Conservation (phyloP, 371 early-diverging fungal species). For the Funneliformis caledonium region DNA sequence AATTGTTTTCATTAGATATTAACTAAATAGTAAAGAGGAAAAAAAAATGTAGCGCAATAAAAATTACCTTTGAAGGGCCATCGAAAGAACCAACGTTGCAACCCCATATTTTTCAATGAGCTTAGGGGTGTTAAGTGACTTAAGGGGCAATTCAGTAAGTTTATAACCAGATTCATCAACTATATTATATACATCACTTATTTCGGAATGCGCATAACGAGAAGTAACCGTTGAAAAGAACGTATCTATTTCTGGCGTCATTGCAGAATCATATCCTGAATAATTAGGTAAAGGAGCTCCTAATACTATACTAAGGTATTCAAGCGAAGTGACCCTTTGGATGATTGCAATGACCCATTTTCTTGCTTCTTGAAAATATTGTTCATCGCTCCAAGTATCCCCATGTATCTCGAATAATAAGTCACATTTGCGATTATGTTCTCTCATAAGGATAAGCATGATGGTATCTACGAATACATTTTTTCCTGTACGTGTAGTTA, state of each 20-base stretch:
- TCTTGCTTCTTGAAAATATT: slow-evolving; percentile 39
- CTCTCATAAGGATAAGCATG: background rate
- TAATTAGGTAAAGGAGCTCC: slow-evolving; percentile 8
- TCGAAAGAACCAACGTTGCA: background rate
- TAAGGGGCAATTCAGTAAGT: background rate
- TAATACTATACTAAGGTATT: slow-evolving; percentile 24
- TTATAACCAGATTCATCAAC: background rate
- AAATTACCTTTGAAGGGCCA: slow-evolving; percentile 13
- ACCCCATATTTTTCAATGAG: slow-evolving; percentile 9
- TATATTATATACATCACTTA: slow-evolving; percentile 6
- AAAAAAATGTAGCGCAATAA: background rate
- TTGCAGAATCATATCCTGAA: background rate
- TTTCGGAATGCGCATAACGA: slow-evolving; percentile 30
- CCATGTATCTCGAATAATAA: background rate
- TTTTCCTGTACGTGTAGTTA: background rate
- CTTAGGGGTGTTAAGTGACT: background rate
- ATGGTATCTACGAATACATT: slow-evolving; percentile 7
- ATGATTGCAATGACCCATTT: slow-evolving; percentile 26
- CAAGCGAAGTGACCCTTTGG: background rate
- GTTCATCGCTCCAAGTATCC: background rate
- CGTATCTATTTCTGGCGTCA: background rate
- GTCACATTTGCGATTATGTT: slow-evolving; percentile 34
- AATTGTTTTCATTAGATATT: background rate
- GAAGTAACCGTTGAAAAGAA: slow-evolving; percentile 18
- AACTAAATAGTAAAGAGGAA: too few species aligned